phyloP scores from a whole-genome alignment of 202 grass and related monocot species.

The Tripidium arundinaceum region DNA sequence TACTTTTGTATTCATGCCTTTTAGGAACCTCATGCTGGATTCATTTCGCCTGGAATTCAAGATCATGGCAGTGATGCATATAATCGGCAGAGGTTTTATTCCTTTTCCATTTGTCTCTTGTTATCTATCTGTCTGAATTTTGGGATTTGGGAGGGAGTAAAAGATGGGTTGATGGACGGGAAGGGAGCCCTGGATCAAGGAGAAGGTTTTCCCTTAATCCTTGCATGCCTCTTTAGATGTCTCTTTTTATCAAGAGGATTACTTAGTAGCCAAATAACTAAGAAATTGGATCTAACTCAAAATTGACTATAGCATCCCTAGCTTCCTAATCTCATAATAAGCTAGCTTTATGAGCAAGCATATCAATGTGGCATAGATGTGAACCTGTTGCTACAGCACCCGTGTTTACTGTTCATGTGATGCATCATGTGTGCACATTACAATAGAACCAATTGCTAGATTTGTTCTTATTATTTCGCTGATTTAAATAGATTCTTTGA shows the following conservation, averaged over 20 bases:
- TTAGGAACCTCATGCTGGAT: constrained; percentile 81
- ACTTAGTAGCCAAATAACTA: not conserved
- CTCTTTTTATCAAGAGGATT: not conserved
- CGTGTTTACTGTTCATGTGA: not conserved
- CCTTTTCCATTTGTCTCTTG: constrained; percentile 4
- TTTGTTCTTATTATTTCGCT: not conserved
- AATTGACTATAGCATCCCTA: not conserved
- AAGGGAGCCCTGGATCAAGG: not conserved
- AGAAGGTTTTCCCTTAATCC: not conserved
- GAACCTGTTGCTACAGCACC: not conserved
- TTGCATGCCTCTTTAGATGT: not conserved
- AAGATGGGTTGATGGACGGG: not conserved
- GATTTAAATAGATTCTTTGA: not conserved
- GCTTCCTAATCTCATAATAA: not conserved
- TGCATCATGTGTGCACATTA: not conserved
- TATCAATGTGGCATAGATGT: not conserved
- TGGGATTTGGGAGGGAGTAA: not conserved
- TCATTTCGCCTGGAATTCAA: constrained; percentile 41
- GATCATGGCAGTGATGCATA: constrained; percentile 35
- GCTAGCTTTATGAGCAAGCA: not conserved
- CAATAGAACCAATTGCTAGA: not conserved
- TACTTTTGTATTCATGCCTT: constrained; percentile 37
- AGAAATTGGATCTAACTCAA: not conserved
- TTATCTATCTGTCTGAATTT: not conserved
- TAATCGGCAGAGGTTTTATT: constrained; percentile 55